phyloP scores from a whole-genome alignment of 106 monocot species.

The Acorus calamus region DNA sequence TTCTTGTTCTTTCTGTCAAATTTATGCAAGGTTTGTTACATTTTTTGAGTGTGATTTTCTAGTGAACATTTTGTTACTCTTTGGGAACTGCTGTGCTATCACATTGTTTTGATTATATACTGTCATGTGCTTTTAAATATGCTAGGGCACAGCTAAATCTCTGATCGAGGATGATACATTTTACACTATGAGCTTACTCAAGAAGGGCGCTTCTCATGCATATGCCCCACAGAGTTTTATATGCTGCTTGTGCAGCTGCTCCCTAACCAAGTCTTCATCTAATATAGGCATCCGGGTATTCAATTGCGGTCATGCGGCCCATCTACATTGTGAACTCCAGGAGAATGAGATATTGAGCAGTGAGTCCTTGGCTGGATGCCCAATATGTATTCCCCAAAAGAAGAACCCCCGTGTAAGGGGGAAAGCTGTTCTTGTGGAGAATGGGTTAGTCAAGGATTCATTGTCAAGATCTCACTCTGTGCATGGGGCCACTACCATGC shows the following conservation, averaged over 20 bases:
- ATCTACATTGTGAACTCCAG: conserved; percentile 82
- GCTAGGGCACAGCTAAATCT: conserved; percentile 81
- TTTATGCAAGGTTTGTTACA: too few relatives aligned
- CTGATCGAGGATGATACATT: conserved; percentile 95
- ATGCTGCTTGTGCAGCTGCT: conserved; percentile 73
- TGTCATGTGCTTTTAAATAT: background rate
- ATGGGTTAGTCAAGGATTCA: conserved; percentile 32
- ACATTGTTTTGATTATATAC: too few relatives aligned
- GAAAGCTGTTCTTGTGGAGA: conserved; percentile 37
- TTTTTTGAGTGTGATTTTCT: too few relatives aligned
- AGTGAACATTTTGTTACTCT: background rate
- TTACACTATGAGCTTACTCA: conserved; percentile 73
- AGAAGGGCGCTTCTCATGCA: conserved; percentile 83
- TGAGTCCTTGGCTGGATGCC: conserved; percentile 34
- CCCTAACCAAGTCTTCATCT: conserved; percentile 53
- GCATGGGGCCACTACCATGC: conserved; percentile 18
- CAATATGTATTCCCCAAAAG: conserved; percentile 61
- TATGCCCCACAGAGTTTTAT: conserved; percentile 50
- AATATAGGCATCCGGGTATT: conserved; percentile 52
- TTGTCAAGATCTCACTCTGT: conserved; percentile 8
- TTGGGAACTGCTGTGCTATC: background rate
- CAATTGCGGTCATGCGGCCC: conserved; percentile 85
- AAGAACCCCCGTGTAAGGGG: conserved; percentile 21
- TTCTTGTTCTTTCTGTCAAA: too few relatives aligned
- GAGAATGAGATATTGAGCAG: conserved; percentile 27